These are phyloP conservation scores for Exobasidium cylindrosporum DNA, from an alignment of 1,284 basidiomycete species.

Conservation along the genomic window DNA sequence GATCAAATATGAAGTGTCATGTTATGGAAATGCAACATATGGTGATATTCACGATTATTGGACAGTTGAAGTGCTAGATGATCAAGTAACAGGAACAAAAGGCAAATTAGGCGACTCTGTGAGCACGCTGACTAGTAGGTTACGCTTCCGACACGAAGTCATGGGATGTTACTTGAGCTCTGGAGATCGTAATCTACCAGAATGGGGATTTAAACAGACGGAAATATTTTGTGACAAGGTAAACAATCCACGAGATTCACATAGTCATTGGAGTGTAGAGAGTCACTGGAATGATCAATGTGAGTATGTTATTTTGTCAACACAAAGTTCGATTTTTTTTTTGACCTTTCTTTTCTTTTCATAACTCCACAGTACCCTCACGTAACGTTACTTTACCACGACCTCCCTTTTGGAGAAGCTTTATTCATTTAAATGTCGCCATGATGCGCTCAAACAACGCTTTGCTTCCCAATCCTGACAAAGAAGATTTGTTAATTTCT, in stretches of 20 bases:
- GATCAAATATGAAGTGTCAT: constrained; percentile 83
- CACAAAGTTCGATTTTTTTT: too few relatives aligned
- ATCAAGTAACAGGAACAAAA: constrained; percentile 60
- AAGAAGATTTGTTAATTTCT: constrained; percentile 93
- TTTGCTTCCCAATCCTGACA: constrained; percentile 91
- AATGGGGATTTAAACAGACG: constrained; percentile 99
- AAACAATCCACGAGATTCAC: constrained; percentile 74
- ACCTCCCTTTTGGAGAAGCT: constrained; percentile 92
- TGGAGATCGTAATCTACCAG: constrained; percentile 81
- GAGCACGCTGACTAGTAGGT: constrained; percentile 81
- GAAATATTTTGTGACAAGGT: constrained; percentile 91
- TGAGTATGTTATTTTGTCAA: too few relatives aligned
- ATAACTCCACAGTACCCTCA: constrained; percentile 67
- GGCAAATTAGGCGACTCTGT: constrained; percentile 65
- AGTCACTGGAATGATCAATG: constrained; percentile 86
- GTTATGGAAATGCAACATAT: constrained; percentile 81
- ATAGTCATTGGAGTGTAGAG: constrained; percentile 98
- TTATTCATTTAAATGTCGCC: constrained; percentile 96
- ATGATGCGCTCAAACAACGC: constrained; percentile 99
- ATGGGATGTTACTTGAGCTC: constrained; percentile 74
- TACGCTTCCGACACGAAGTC: constrained; percentile 76
- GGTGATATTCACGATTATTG: constrained; percentile 89
- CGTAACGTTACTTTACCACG: constrained; percentile 79
- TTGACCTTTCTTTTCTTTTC: constrained; percentile 57
- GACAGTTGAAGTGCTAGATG: constrained; percentile 91